Percentiles rank a stretch among this genome's conserved stretches.
phyloP scores from a whole-genome alignment of 805 yeast genomes.

The Candida sphagnicola region DNA sequence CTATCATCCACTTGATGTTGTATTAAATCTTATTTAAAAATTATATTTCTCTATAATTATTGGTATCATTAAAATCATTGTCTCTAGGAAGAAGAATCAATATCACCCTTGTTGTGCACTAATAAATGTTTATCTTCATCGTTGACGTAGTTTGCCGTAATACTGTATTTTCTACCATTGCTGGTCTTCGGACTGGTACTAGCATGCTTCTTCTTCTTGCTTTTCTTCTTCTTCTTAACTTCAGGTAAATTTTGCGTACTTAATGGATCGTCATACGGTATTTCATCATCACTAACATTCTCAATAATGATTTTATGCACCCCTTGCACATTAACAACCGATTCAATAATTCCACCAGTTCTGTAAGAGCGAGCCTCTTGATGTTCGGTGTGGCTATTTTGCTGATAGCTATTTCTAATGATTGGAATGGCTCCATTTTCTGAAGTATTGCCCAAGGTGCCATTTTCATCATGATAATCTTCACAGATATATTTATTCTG shows the following conservation, averaged over 20 bases:
- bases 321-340: conserved; percentile 79
- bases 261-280: neutral
- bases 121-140: too few species aligned
- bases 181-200: neutral
- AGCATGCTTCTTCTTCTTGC: conserved; percentile 4
- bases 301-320: conserved; percentile 83
- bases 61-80: neutral
- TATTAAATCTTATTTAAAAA: too few species aligned
- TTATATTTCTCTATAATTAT: neutral
- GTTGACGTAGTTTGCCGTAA: too few species aligned
- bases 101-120: too few species aligned
- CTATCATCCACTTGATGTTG: too few species aligned
- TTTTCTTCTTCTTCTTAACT: conserved; percentile 8
- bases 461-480: conserved; percentile 4
- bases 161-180: too few species aligned
- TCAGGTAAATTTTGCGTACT: conserved; percentile 1
- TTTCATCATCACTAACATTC: conserved; percentile 47
- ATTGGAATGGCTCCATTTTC: neutral
- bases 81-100: too few species aligned
- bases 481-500: conserved; percentile 9
- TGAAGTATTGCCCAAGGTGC: neutral
- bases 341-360: conserved; percentile 71
- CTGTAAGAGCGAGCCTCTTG: conserved; percentile 36
- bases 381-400: conserved; percentile 18
- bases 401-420: neutral